Base-by-base conservation (phyloP, 352 stramenopile species). In the Phytophthora chlamydospora region DNA sequence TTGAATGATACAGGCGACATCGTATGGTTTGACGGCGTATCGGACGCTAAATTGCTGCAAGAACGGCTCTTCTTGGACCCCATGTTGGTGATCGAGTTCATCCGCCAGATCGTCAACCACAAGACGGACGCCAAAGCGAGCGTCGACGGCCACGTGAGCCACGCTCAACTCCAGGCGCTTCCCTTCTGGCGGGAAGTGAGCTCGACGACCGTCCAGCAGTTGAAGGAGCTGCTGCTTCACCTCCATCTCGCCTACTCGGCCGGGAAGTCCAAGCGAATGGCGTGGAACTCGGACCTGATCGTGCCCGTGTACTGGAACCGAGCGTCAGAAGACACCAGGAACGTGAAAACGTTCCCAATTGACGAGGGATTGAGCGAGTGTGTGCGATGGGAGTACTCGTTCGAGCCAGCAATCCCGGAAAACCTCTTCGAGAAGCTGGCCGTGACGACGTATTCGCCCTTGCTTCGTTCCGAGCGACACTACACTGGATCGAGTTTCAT, bases 391-490 rank as follows among this genome's bases (percentile, higher is more conserved):
- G 65, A 78, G 24, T 78, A 73, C 16, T 63, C 60, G 2, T 34
- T 78, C 7, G 43, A 61, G 4, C 19, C 47, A 2, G 59, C 63
- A 6, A 59, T 75, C 8, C 56, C 69, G 2, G 52, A 72, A 29
- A 71, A 63, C 10, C n/a, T 78, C 0, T 78, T 73, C 24, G 65
- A 75, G 27, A 65, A 78, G 13, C 54, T 74, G 29, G 60, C 52
- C 1, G 69, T 77, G 8, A 32, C 64, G 34, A 74, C 55, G n/a
- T 64, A 64, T 41, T 71, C 45, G 0, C 34, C 59, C 0, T 41
- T 69, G 12, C 38, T 74, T n/a, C 29, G 17, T 9, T 42, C 43
- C 4, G n/a, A 49, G 16, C 44, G 44, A n/a, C 33, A 11, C 27
- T 62, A 62, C 36, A 16, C 35, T 24, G 21, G 35, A 0, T 33